Percentiles rank a stretch among this genome's conserved stretches.
These are phyloP conservation scores for Rugiboletus extremiorientalis DNA, from an alignment of 1,284 basidiomycete species.

Conservation along the genomic window DNA sequence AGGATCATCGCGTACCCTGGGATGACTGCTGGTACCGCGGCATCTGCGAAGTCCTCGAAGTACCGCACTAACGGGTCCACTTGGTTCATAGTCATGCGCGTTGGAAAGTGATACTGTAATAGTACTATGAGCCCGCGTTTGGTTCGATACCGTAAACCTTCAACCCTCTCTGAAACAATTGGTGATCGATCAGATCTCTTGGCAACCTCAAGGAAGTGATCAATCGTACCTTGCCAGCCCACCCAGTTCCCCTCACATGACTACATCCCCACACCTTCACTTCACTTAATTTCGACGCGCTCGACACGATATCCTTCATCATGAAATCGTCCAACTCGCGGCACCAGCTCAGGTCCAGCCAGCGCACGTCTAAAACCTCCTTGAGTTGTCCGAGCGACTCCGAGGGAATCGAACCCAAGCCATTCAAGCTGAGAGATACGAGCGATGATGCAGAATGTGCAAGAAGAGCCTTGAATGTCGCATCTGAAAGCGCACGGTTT, in stretches of 20 bases:
- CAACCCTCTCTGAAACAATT: conserved; percentile 39
- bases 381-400: conserved; percentile 56
- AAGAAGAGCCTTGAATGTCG: conserved; percentile 65
- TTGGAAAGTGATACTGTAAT: conserved; percentile 7
- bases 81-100: conserved; percentile 19
- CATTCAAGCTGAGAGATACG: conserved; percentile 73
- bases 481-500: conserved; percentile 55
- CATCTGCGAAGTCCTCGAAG: neutral
- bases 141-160: conserved; percentile 48
- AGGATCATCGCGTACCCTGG: conserved; percentile 6
- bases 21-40: neutral
- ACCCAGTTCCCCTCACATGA: conserved; percentile 53
- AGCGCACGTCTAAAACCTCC: conserved; percentile 49
- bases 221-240: conserved; percentile 45
- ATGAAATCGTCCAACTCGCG: conserved; percentile 83
- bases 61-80: conserved; percentile 8
- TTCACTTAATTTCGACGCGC: conserved; percentile 51
- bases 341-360: conserved; percentile 88
- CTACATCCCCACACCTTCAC: conserved; percentile 76
- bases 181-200: neutral
- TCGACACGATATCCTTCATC: conserved; percentile 49
- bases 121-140: conserved; percentile 16
- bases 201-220: neutral
- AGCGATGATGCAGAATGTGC: conserved; percentile 67
- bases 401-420: conserved; percentile 44